These are phyloP conservation scores for Trametes coccinea DNA, from an alignment of 768 basidiomycete species.

Conservation along the genomic window DNA sequence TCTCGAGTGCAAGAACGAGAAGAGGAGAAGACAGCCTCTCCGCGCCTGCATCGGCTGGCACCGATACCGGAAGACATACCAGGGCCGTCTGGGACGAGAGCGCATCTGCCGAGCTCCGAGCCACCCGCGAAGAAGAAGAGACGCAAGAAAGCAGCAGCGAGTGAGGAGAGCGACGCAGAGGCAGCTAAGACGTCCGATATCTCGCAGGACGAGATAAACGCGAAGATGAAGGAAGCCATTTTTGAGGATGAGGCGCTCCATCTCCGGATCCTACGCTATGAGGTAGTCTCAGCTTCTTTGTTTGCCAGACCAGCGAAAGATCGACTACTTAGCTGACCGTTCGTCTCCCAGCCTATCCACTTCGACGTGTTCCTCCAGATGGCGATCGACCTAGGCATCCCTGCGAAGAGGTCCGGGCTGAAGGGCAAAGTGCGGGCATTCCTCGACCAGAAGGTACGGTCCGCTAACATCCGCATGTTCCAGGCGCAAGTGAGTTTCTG, in stretches of 20 bases:
- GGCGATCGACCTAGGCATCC: constrained; percentile 33
- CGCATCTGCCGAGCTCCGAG: not conserved
- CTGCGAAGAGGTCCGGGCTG: constrained; percentile 30
- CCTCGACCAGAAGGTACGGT: constrained; percentile 55
- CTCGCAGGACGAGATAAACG: constrained; percentile 44
- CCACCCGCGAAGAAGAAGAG: constrained; percentile 7
- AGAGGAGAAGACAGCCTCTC: not conserved
- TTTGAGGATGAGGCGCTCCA: constrained; percentile 48
- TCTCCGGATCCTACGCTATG: constrained; percentile 61
- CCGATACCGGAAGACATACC: not conserved
- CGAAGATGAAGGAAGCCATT: constrained; percentile 44
- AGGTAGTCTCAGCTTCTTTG: constrained; percentile 41
- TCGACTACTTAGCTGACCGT: not conserved
- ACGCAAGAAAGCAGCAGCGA: constrained; percentile 20
- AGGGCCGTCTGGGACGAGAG: not conserved
- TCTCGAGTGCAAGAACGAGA: not conserved
- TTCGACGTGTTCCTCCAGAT: constrained; percentile 53
- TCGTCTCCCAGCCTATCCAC: constrained; percentile 50
- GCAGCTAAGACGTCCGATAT: constrained; percentile 21
- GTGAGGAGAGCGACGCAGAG: constrained; percentile 4
- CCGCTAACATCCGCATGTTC: not conserved
- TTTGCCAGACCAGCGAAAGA: too few relatives aligned
- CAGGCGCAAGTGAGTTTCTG: not conserved
- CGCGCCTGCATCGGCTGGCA: not conserved
- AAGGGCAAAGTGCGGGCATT: constrained; percentile 47